Base-by-base conservation (phyloP, 208 protist genomes). In the Strigomonas culicis region DNA sequence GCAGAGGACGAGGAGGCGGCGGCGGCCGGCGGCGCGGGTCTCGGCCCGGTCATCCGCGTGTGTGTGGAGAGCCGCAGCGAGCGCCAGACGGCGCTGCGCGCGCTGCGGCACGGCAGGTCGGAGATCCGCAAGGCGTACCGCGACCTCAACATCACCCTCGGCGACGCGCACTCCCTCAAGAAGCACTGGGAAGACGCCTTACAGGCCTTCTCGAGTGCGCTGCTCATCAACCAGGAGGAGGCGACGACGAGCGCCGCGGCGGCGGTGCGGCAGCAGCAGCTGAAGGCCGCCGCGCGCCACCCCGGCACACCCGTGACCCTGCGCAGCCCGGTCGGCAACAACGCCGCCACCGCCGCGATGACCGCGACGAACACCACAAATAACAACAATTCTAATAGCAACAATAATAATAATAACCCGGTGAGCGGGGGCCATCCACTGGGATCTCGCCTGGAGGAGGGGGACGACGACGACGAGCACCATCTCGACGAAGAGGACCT, bases 131-230 rank as follows among this genome's bases (percentile, higher is more conserved):
- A 76, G 22, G 80, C 75, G 17, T 71, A 79, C 32, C 79, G 79
- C 56, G 79, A 82, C 72, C 53, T 92, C 28, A 75, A 67, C 28
- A 88, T 93, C 46, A 80, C 81, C 52, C 74, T 68, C 49, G 89
- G 89, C 25, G 86, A 95, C 68, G 78, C 89, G 1, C 65, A 80
- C 32, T 75, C 67, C 25, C 65, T 80, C 28, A 68, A 90, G 28
- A 66, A 77, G 53, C 81, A 73, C 32, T 90, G 79, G 77, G 86
- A 92, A 58, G 84, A 89, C 32, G 89, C 89, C 4, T 66, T 95
- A 30, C 73, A 88, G 72, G 80, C 80, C 44, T 95, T 90, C 70
- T 89, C 80, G 46, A 74, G 80, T 55, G 82, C 86, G 27, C 81
- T 95, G 32, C 72, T 81, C 34, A 72, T 80, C 75, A 72, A 47